Evolutionary conservation across 768 basidiomycete species (phyloP).

Genomic region (Tylopilus rubrobrunneus): DNA sequence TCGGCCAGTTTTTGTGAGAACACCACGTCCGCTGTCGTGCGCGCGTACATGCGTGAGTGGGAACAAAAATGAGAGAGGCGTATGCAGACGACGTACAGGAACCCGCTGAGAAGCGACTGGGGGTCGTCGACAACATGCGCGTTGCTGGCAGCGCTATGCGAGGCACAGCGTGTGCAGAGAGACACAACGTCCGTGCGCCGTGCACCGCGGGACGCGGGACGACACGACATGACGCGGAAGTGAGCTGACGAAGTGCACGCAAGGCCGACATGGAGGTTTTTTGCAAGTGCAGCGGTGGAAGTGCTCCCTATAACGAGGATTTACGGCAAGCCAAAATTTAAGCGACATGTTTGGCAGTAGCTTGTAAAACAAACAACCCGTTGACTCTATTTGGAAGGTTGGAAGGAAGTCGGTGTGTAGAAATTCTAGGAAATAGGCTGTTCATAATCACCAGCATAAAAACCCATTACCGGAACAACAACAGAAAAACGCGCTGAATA

Average conservation of each 20-base stretch:
- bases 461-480: too few species aligned
- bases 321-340: constrained; percentile 6
- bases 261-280: constrained; percentile 52
- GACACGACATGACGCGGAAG: constrained; percentile 42
- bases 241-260: constrained; percentile 56
- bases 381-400: constrained; percentile 11
- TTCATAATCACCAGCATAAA: too few species aligned
- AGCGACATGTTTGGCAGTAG: constrained; percentile 31
- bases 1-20: constrained; percentile 72
- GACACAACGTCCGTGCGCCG: constrained; percentile 21
- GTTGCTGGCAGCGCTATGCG: constrained; percentile 23
- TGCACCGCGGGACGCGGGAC: constrained; percentile 22
- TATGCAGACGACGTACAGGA: constrained; percentile 32
- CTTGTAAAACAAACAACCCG: constrained; percentile 30
- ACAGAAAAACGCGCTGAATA: too few species aligned
- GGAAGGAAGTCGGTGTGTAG: too few species aligned
- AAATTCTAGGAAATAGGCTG: too few species aligned
- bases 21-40: constrained; percentile 60
- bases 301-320: neutral
- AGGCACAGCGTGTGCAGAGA: constrained; percentile 10
- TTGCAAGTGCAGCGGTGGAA: neutral
- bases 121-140: constrained; percentile 40
- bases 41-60: neutral
- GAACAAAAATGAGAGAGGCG: neutral
- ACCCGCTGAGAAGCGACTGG: constrained; percentile 39